phyloP scores from a whole-genome alignment of 2,329 filamentous ascomycete genomes.

The Mariannaea elegans region DNA sequence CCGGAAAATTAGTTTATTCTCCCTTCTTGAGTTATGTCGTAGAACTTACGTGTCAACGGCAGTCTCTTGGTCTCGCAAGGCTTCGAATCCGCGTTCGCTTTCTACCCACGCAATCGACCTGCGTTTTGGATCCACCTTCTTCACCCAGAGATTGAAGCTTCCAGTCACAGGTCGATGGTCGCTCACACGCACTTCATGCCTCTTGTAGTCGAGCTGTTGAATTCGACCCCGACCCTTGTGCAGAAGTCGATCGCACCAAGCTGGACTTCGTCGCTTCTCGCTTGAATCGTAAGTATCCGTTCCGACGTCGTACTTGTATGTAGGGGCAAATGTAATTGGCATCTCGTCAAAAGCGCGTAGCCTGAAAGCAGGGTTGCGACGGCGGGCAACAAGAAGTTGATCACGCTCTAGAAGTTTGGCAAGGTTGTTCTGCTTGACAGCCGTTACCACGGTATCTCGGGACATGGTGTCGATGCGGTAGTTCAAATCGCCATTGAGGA shows the following conservation, averaged over 20 bases:
- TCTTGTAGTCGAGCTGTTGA: constrained; percentile 85
- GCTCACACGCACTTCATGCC: constrained; percentile 89
- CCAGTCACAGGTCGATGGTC: constrained; percentile 95
- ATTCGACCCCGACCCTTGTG: constrained; percentile 84
- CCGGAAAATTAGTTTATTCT: constrained; percentile 32
- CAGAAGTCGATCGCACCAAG: constrained; percentile 96
- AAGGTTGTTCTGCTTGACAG: constrained; percentile 83
- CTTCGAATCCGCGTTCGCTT: constrained; percentile 78
- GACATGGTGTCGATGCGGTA: constrained; percentile 99
- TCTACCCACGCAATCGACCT: constrained; percentile 74
- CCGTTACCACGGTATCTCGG: constrained; percentile 88
- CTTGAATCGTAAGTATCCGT: constrained; percentile 93
- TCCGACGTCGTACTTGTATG: constrained; percentile 98
- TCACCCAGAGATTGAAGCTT: constrained; percentile 82
- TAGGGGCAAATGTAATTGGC: constrained; percentile 91
- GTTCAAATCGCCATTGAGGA: constrained; percentile 95
- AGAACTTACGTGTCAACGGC: constrained; percentile 78
- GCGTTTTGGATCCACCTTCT: constrained; percentile 76
- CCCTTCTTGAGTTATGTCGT: too few species aligned
- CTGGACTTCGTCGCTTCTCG: constrained; percentile 92
- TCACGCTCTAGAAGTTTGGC: constrained; percentile 90
- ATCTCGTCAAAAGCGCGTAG: constrained; percentile 90
- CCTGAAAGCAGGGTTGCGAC: constrained; percentile 89
- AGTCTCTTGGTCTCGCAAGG: constrained; percentile 73
- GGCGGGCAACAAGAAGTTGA: constrained; percentile 87